Base-by-base conservation (phyloP, 352 stramenopile species). In the Phytophthora pinifolia region DNA sequence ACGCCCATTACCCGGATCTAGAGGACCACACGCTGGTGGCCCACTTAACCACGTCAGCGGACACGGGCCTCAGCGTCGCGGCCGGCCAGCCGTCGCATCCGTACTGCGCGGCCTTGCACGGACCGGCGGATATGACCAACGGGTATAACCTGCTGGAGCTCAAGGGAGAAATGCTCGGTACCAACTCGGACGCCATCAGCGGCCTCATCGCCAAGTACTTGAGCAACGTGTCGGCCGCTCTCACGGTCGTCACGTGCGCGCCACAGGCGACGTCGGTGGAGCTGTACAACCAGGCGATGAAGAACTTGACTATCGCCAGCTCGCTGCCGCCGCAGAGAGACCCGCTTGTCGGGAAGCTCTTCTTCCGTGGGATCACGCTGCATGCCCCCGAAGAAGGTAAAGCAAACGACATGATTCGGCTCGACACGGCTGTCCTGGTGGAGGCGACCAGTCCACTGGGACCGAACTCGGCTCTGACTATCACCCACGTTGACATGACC, bases 101-200 rank as follows among this genome's bases (percentile, higher is more conserved):
- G 25, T 77, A 72, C 30, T 92, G 83, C 42, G 69, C 75, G 8
- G 60, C 61, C 7, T 37, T 74, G 22, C 42, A 50, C 32, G 56
- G 46, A 9, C 30, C 35, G 12, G 67, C 25, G 14, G 51, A 78
- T 47, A 79, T 78, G 51, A 52, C 15, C 9, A 63, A 49, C 6
- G 82, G 82, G 9, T 92, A 89, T 48, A 92, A 92, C 49, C 38
- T 92, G 25, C 59, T 92, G 48, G 70, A 86, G 29, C 57, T 92
- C 14, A 45, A 76, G 15, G 83, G 83, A 8, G 62, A 86, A 37
- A 92, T 92, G 77, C 51, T 90, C 18, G 65, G 66, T 3, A 74
- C 48, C 1, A 82, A 90, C 44, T 62, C 66, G n/a, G 62, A 67
- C n/a, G 74, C 79, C 1, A 88, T 92, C 59, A 90, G 76, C 41